Evolutionary conservation across 1,139 yeast species (phyloP).

Genomic region (Blastobotrys indianensis): DNA sequence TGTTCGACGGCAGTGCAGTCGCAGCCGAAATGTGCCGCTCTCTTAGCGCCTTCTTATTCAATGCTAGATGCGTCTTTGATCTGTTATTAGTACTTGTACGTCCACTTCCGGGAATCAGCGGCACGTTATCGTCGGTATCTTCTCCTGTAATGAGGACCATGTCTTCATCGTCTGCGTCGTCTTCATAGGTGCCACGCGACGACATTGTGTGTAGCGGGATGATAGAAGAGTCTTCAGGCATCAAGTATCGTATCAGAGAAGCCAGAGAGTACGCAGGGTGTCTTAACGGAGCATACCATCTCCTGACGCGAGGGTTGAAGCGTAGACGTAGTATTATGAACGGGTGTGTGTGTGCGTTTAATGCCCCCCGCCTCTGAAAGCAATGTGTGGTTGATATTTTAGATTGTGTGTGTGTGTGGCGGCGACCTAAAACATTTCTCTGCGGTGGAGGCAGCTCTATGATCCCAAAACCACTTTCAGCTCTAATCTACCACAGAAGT

Average conservation of each 20-base stretch:
- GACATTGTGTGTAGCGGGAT: constrained; percentile 19
- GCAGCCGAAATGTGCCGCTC: constrained; percentile 15
- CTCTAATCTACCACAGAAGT: no score
- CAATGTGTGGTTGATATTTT: no score
- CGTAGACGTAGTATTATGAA: constrained; percentile 3
- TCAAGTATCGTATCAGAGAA: constrained; percentile 7
- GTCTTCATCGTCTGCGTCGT: constrained; percentile 14
- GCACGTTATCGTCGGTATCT: constrained; percentile 13
- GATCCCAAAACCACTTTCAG: no score
- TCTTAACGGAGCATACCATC: constrained; percentile 19
- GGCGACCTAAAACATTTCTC: no score
- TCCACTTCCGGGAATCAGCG: constrained; percentile 10
- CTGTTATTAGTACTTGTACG: background rate
- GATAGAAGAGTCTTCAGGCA: constrained; percentile 14
- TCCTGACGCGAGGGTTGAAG: constrained; percentile 4
- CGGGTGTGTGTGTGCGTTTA: background rate
- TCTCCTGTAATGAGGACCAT: constrained; percentile 9
- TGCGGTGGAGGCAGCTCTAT: no score
- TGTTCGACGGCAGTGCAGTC: constrained; percentile 13
- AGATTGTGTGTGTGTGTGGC: no score
- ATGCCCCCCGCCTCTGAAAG: no score
- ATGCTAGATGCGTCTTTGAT: no score
- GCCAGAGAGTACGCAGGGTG: constrained; percentile 13
- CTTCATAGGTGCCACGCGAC: constrained; percentile 9
- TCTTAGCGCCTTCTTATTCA: background rate